Conservation (phyloP, 2,329 filamentous ascomycete genomes). For the Claviceps purpurea region DNA sequence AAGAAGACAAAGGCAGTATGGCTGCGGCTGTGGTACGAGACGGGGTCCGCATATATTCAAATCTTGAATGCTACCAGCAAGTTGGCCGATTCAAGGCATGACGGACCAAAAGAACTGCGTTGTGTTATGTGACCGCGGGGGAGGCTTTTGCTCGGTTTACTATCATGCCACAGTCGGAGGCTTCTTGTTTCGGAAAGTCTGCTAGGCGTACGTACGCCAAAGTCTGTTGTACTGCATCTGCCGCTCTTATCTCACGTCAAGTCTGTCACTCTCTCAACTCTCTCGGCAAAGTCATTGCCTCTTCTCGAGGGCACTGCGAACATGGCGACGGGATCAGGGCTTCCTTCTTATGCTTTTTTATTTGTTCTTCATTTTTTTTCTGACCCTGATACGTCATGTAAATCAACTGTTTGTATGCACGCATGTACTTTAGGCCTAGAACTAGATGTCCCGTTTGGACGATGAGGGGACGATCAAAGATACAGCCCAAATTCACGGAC, state of each 20-base stretch:
- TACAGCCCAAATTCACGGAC: background rate
- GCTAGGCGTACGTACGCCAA: background rate
- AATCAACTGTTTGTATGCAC: background rate
- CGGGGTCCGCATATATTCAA: background rate
- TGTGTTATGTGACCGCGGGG: background rate
- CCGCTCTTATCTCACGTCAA: background rate
- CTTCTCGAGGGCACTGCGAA: background rate
- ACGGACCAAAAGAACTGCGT: background rate
- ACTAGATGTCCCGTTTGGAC: background rate
- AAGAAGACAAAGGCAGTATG: background rate
- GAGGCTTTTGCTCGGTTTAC: background rate
- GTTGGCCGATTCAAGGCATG: background rate
- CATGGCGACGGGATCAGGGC: background rate
- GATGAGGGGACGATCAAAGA: background rate
- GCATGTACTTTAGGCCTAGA: constrained; percentile 1
- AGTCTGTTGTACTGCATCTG: background rate
- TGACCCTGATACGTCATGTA: background rate
- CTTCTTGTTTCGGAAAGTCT: no score
- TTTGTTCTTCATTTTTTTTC: background rate
- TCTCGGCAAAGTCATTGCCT: background rate
- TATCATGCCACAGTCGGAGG: background rate
- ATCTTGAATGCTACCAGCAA: constrained; percentile 1
- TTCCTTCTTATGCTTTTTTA: background rate
- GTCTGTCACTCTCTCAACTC: constrained; percentile 4
- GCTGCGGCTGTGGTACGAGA: background rate